These are phyloP conservation scores for Pistacia integerrima DNA, from an alignment of 345 rosid species.

Conservation along the genomic window DNA sequence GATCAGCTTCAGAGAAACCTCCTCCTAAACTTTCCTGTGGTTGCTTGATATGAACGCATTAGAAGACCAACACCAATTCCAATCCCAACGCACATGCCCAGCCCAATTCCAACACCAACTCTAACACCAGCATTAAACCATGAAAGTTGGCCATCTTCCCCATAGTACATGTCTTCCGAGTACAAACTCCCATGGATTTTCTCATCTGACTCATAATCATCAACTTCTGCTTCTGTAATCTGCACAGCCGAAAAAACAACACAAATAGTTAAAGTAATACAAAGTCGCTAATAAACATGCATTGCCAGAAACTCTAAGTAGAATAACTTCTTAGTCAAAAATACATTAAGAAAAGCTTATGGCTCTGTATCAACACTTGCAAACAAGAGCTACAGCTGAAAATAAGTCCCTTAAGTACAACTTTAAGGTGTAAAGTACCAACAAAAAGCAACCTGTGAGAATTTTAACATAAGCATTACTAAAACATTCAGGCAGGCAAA, in stretches of 20 bases:
- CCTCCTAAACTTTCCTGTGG: conserved; percentile 91
- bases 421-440: too few relatives aligned
- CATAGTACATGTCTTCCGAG: conserved; percentile 63
- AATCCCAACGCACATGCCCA: conserved; percentile 87
- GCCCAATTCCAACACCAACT: conserved; percentile 96
- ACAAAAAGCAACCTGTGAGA: too few relatives aligned
- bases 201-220: conserved; percentile 55
- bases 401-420: background rate
- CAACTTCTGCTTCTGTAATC: conserved; percentile 50
- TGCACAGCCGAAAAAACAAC: conserved; percentile 31
- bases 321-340: background rate
- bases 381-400: background rate
- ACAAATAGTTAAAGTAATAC: background rate
- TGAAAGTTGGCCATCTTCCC: conserved; percentile 86
- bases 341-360: background rate
- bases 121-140: conserved; percentile 97
- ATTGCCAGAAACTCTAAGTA: background rate
- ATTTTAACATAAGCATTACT: too few relatives aligned
- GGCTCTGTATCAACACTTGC: background rate
- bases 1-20: conserved; percentile 57
- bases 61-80: conserved; percentile 95
- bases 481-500: too few relatives aligned
- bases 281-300: background rate
- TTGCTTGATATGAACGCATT: conserved; percentile 90
- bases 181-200: conserved; percentile 53